A percentile compares a stretch with the other conserved stretches of the same genome.
Conservation (phyloP, 2,329 filamentous ascomycete genomes). For the Arthrobotrys entomopaga region DNA sequence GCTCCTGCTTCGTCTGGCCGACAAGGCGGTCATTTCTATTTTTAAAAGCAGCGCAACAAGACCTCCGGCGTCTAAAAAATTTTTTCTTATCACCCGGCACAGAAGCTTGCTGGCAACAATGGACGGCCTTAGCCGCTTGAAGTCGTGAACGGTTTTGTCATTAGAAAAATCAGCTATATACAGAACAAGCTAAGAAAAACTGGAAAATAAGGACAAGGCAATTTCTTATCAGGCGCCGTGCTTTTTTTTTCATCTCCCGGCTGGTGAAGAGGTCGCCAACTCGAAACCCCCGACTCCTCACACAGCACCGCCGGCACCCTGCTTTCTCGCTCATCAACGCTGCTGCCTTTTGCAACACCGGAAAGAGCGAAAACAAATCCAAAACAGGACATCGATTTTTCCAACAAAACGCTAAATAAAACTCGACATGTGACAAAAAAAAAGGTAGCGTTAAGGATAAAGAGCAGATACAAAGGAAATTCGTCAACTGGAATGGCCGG, state of each 20-base stretch:
- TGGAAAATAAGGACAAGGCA: conserved; percentile 27
- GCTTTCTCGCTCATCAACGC: conserved; percentile 16
- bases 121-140: conserved; percentile 51
- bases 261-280: conserved; percentile 47
- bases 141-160: conserved; percentile 46
- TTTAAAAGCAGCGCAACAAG: conserved; percentile 52
- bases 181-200: conserved; percentile 39
- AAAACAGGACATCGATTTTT: conserved; percentile 45
- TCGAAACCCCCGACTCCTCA: conserved; percentile 52
- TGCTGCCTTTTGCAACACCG: conserved; percentile 33
- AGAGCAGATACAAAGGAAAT: conserved; percentile 31
- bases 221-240: conserved; percentile 55
- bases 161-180: conserved; percentile 52
- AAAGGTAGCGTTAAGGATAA: conserved; percentile 29
- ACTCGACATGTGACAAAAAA: conserved; percentile 48
- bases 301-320: conserved; percentile 19
- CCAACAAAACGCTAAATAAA: conserved; percentile 55
- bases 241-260: conserved; percentile 47
- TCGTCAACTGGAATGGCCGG: conserved; percentile 32
- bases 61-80: conserved; percentile 53
- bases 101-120: conserved; percentile 30
- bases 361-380: conserved; percentile 46
- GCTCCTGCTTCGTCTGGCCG: conserved; percentile 43
- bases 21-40: conserved; percentile 39
- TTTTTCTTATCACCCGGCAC: conserved; percentile 44